Evolutionary conservation across 2,329 filamentous ascomycete species (phyloP).

Genomic region (Microcera coccophila): DNA sequence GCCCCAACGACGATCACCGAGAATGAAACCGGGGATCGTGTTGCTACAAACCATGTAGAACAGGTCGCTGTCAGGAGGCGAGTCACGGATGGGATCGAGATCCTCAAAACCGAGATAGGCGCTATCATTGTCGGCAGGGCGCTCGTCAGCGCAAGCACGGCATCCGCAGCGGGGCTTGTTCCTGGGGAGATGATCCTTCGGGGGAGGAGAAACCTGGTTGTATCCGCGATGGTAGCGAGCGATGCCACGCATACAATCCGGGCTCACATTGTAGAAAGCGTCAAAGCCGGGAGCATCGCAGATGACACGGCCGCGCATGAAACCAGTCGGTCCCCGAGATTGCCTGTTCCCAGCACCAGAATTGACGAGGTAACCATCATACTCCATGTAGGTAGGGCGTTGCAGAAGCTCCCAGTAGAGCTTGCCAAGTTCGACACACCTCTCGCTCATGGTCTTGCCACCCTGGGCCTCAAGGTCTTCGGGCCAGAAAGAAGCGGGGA

Average conservation of each 20-base stretch:
- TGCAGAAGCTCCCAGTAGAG: constrained; percentile 47
- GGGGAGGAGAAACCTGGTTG: constrained; percentile 11
- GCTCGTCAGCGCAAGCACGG: constrained; percentile 29
- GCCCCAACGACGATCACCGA: constrained; percentile 44
- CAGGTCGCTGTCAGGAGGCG: constrained; percentile 38
- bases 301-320: constrained; percentile 41
- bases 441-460: constrained; percentile 33
- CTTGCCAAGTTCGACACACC: constrained; percentile 40
- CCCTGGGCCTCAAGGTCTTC: constrained; percentile 33
- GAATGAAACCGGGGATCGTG: constrained; percentile 45
- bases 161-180: constrained; percentile 42
- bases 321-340: constrained; percentile 31
- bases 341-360: constrained; percentile 23
- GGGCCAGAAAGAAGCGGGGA: constrained; percentile 42
- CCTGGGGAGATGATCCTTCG: constrained; percentile 38
- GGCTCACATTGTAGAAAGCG: constrained; percentile 29
- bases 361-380: constrained; percentile 40
- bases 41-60: constrained; percentile 44
- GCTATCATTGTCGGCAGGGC: constrained; percentile 23
- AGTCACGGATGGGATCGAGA: constrained; percentile 34
- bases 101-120: constrained; percentile 40
- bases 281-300: constrained; percentile 42
- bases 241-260: constrained; percentile 19
- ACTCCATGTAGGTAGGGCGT: constrained; percentile 44
- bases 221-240: constrained; percentile 13